These are phyloP conservation scores for Leptomonas pyrrhocoris DNA, from an alignment of 208 protist genomes.

Conservation along the genomic window DNA sequence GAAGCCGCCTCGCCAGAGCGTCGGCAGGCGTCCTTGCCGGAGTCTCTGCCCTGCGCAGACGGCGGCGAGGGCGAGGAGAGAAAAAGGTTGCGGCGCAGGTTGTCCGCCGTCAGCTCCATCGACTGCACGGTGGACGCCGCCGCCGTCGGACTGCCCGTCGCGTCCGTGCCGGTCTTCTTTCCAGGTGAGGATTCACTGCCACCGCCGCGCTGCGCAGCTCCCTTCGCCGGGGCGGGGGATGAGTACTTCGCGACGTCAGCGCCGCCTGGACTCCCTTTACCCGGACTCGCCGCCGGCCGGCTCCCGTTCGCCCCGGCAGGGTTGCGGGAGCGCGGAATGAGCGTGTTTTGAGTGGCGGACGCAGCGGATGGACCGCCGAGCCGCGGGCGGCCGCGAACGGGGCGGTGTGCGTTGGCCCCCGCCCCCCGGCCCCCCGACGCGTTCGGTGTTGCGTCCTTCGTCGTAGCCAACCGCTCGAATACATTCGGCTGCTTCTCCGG, in stretches of 20 bases:
- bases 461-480: slow-evolving; percentile 25
- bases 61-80: slow-evolving; percentile 2
- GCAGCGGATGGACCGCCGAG: not conserved
- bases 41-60: slow-evolving; percentile 11
- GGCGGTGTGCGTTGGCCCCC: not conserved
- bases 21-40: slow-evolving; percentile 6
- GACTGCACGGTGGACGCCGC: not conserved
- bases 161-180: not conserved
- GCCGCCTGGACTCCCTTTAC: not conserved
- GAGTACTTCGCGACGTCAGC: too few relatives aligned
- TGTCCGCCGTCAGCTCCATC: slow-evolving; percentile 29
- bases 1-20: too few relatives aligned
- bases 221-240: too few relatives aligned
- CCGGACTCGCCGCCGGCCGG: not conserved
- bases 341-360: not conserved
- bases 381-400: slow-evolving; percentile 4
- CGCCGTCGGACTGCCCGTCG: not conserved
- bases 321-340: not conserved
- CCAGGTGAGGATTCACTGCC: not conserved
- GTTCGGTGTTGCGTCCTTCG: slow-evolving; percentile 7
- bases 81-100: slow-evolving; percentile 31
- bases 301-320: not conserved
- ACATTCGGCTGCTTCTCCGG: slow-evolving; percentile 29
- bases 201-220: not conserved
- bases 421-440: slow-evolving; percentile 5